Conservation (phyloP, 2,329 filamentous ascomycete species). For the Fusarium newnesense region DNA sequence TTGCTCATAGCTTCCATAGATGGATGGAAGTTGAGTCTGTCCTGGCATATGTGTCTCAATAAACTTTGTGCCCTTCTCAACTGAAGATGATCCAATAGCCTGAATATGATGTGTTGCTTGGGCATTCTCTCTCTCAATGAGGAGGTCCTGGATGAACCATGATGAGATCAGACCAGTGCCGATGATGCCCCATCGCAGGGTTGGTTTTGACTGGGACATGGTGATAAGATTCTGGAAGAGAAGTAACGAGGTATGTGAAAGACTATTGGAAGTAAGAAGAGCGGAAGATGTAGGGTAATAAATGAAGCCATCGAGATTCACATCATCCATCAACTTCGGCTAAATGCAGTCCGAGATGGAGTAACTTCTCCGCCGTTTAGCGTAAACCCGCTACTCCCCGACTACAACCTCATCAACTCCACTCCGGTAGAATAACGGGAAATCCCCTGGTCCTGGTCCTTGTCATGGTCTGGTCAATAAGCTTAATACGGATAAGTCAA, state of each 20-base stretch:
- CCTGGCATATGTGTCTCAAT: slow-evolving; percentile 6
- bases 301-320: background rate
- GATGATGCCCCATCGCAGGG: slow-evolving; percentile 51
- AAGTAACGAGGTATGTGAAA: fast-evolving
- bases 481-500: background rate
- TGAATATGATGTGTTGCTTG: slow-evolving; percentile 55
- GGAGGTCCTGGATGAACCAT: slow-evolving; percentile 57
- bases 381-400: background rate
- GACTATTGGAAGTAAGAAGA: background rate
- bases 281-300: background rate
- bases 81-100: slow-evolving; percentile 54
- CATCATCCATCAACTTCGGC: background rate
- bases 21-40: slow-evolving; percentile 35
- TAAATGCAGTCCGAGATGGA: background rate
- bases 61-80: slow-evolving; percentile 47
- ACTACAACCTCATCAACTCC: background rate
- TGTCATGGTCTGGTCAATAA: background rate
- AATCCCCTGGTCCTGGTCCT: background rate
- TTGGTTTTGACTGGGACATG: slow-evolving; percentile 35
- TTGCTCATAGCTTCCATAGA: slow-evolving; percentile 54
- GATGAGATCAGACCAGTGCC: slow-evolving; percentile 57
- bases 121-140: slow-evolving; percentile 49
- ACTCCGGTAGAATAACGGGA: background rate
- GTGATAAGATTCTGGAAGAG: background rate
- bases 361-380: background rate